Conservation (phyloP, 2,329 filamentous ascomycete genomes). For the Fusarium udum region DNA sequence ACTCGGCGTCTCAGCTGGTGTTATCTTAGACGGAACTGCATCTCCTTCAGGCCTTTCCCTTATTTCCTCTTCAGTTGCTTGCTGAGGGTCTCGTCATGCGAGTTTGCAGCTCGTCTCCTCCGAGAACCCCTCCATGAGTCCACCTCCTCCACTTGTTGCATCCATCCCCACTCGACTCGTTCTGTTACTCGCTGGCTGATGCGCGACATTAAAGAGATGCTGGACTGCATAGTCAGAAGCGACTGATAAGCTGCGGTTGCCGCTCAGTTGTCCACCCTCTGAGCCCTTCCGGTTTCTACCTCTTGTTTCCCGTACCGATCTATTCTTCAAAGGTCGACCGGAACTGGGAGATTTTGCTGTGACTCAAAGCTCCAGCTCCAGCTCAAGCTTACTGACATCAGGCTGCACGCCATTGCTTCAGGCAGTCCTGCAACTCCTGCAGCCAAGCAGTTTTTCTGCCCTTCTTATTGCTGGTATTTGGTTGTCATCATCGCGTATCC, state of each 20-base stretch:
- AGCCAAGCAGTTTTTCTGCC: slow-evolving; percentile 18
- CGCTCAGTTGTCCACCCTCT: slow-evolving; percentile 40
- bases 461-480: slow-evolving; percentile 15
- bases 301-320: slow-evolving; percentile 22
- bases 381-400: slow-evolving; percentile 22
- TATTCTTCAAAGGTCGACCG: slow-evolving; percentile 32
- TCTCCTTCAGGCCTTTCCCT: slow-evolving; percentile 10
- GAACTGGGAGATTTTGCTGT: slow-evolving; percentile 22
- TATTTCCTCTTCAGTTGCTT: neutral
- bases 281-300: slow-evolving; percentile 38
- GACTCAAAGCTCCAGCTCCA: slow-evolving; percentile 24
- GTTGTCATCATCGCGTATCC: slow-evolving; percentile 15
- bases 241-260: slow-evolving; percentile 45
- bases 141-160: slow-evolving; percentile 39
- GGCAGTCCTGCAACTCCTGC: slow-evolving; percentile 19
- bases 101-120: slow-evolving; percentile 36
- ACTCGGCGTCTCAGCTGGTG: slow-evolving; percentile 4
- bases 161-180: slow-evolving; percentile 36
- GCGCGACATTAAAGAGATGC: slow-evolving; percentile 40
- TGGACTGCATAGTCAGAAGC: slow-evolving; percentile 37
- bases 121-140: slow-evolving; percentile 39
- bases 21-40: slow-evolving; percentile 17
- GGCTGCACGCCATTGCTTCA: slow-evolving; percentile 20
- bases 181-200: slow-evolving; percentile 38
- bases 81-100: slow-evolving; percentile 28